phyloP scores from a whole-genome alignment of 2,329 filamentous ascomycete species.

The Thyridium curvatum region DNA sequence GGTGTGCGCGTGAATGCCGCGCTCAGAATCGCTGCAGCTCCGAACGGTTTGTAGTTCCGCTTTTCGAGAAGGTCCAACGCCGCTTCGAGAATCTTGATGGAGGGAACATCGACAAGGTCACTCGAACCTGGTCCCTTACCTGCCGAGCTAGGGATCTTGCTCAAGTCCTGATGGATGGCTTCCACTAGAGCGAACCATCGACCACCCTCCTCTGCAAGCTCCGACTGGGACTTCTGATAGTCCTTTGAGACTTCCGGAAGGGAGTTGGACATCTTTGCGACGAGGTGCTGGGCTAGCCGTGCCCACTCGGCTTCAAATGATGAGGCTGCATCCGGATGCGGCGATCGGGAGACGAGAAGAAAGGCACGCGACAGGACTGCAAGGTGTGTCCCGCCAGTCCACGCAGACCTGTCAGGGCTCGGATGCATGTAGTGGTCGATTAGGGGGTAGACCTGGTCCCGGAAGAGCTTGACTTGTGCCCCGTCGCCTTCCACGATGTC shows the following conservation, averaged over 20 bases:
- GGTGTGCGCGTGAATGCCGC: conserved; percentile 32
- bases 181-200: conserved; percentile 60
- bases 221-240: conserved; percentile 64
- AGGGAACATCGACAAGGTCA: background rate
- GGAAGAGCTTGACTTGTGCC: conserved; percentile 34
- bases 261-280: conserved; percentile 63
- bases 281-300: conserved; percentile 53
- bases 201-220: conserved; percentile 57
- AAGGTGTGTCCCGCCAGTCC: conserved; percentile 24
- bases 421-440: conserved; percentile 48
- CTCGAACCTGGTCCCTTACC: conserved; percentile 15
- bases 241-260: conserved; percentile 78
- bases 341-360: conserved; percentile 31
- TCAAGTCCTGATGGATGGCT: conserved; percentile 26
- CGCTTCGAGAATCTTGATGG: conserved; percentile 21
- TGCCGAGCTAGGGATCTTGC: conserved; percentile 9
- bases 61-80: conserved; percentile 36
- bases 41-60: conserved; percentile 52
- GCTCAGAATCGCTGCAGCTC: conserved; percentile 40
- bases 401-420: conserved; percentile 28
- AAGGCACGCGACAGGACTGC: conserved; percentile 41
- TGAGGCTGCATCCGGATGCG: conserved; percentile 33
- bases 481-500: conserved; percentile 37
- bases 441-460: conserved; percentile 46
- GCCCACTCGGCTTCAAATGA: conserved; percentile 56